Evolutionary conservation across 768 basidiomycete genomes (phyloP), one percentile per base, ranked within the genome.

Genomic region (Ramaria rubella): DNA sequence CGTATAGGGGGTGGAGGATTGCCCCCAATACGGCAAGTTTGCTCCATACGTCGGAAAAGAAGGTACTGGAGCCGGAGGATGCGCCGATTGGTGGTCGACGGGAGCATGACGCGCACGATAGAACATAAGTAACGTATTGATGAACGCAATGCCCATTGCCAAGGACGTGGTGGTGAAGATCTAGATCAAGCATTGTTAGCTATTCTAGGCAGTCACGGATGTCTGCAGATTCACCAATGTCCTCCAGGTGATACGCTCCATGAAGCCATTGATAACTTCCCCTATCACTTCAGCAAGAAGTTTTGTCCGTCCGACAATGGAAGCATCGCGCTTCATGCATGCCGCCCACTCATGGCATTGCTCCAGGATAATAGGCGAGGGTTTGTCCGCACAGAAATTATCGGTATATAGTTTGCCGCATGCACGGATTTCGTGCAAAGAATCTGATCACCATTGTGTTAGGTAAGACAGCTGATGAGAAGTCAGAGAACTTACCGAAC

Each of bases 231-330:
- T 70, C 60, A 91, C 95, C 70, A 97, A 73, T 12, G 94, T 94
- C 74, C 94, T 96, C 92, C 94, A 97, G 68, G 88, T 93, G 71
- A 99, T 94, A 49, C 89, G 88, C 67, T 99, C 95, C 14, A 98
- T 90, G 67, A 99, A 99, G 1, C 91, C 85, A 68, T 97, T 96
- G 60, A 97, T 85, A 43, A 97, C 88, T 66, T 96, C 94, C 52
- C 92, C 95, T 70, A 98, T 86, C 57, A 96, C 83, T 76, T 97
- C 93, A 57, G 94, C 94, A 43, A 89, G 85, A 61, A 99, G 87
- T 64, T 82, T 85, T 58, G 93, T 90, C 57, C 92, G 87, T 1
- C 92, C 92, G 40, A 94, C 82, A 38, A 86, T 84, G 19, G 85
- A 83, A 54, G 94, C 92, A 75, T 97, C 94, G 58, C 90, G 85